Percentiles rank a stretch among this genome's conserved stretches.
Evolutionary conservation across 805 yeast species (phyloP).

Genomic region (Lipomyces yamanashiensis): DNA sequence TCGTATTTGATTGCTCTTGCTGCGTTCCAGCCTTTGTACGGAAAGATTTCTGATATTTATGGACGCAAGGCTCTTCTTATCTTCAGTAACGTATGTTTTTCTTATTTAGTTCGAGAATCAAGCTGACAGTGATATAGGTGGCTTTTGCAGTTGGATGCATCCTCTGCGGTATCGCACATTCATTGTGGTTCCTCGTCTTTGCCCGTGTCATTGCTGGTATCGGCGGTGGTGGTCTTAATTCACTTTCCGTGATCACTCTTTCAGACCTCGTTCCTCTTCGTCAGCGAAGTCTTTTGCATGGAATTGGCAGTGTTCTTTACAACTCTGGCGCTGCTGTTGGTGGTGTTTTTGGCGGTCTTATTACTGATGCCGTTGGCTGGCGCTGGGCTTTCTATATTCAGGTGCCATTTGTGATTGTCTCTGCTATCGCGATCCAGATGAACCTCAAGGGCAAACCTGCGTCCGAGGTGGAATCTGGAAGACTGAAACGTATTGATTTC

Average conservation of each 20-base stretch:
- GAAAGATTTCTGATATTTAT: slow-evolving; percentile 52
- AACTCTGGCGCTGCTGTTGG: slow-evolving; percentile 80
- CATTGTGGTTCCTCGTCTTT: slow-evolving; percentile 43
- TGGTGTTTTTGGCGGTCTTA: slow-evolving; percentile 60
- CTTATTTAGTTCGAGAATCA: slow-evolving; percentile 53
- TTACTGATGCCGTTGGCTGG: slow-evolving; percentile 66
- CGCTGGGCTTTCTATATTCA: slow-evolving; percentile 53
- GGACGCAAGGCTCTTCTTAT: slow-evolving; percentile 34
- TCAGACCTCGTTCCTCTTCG: slow-evolving; percentile 77
- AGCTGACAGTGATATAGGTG: slow-evolving; percentile 52
- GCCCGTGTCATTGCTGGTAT: slow-evolving; percentile 76
- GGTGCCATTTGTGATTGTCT: slow-evolving; percentile 50
- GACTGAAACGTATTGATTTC: slow-evolving; percentile 66
- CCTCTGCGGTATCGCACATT: slow-evolving; percentile 53
- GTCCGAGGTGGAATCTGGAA: slow-evolving; percentile 48
- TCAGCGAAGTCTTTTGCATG: slow-evolving; percentile 81
- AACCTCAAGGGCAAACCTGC: slow-evolving; percentile 35
- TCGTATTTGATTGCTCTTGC: slow-evolving; percentile 70
- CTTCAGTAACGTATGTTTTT: slow-evolving; percentile 25
- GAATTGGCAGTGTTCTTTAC: slow-evolving; percentile 74
- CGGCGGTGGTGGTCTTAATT: slow-evolving; percentile 89
- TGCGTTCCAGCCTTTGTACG: slow-evolving; percentile 78
- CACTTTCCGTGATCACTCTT: slow-evolving; percentile 73
- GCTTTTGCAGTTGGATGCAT: slow-evolving; percentile 52
- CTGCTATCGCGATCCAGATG: slow-evolving; percentile 44